Evolutionary conservation across 192 early-diverging fungal genomes (phyloP).

Genomic region (Podila verticillata): DNA sequence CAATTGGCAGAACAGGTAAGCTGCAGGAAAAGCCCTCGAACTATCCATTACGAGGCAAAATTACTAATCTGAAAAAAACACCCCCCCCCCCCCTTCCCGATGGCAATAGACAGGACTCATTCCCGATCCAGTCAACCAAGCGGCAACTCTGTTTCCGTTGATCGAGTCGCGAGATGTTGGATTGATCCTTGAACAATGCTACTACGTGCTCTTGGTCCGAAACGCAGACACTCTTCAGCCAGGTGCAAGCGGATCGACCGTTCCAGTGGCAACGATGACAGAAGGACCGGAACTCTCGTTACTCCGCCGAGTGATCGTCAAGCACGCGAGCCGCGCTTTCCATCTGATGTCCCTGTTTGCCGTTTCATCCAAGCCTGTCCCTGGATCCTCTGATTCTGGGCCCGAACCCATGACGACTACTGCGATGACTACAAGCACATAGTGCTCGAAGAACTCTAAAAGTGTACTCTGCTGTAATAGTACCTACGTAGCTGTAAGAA

Average conservation of each 20-base stretch:
- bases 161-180: constrained; percentile 36
- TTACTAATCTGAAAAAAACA: background rate
- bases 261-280: background rate
- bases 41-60: background rate
- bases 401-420: too few relatives aligned
- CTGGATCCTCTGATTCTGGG: too few relatives aligned
- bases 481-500: too few relatives aligned
- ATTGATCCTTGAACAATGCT: constrained; percentile 37
- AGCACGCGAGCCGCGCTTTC: constrained; percentile 30
- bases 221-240: constrained; percentile 22
- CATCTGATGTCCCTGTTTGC: constrained; percentile 36
- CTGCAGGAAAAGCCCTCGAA: background rate
- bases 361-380: background rate
- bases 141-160: constrained; percentile 29
- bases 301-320: constrained; percentile 27
- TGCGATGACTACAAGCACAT: too few relatives aligned
- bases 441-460: too few relatives aligned
- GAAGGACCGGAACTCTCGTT: constrained; percentile 17
- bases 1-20: constrained; percentile 39
- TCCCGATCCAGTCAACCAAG: constrained; percentile 34
- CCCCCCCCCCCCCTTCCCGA: too few relatives aligned
- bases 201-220: constrained; percentile 31
- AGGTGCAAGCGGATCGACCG: background rate
- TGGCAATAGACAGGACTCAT: constrained; percentile 34
- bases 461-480: too few relatives aligned